phyloP scores from a whole-genome alignment of 306 rosid genomes.

The Vigna mungo region DNA sequence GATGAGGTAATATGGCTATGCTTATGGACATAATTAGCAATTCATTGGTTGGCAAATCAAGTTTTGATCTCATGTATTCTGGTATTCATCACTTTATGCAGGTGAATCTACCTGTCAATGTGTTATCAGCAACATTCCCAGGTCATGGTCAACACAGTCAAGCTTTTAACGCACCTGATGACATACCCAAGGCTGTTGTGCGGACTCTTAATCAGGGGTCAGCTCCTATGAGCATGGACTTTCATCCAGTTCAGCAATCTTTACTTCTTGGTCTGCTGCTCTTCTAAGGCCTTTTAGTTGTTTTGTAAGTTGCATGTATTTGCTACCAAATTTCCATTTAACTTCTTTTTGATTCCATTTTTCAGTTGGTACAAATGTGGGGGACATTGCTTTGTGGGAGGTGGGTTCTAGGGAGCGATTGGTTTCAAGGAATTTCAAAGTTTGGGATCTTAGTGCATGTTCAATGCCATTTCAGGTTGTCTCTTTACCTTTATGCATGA shows the following conservation, averaged over 20 bases:
- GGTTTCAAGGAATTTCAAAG: conserved; percentile 85
- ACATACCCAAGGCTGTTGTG: conserved; percentile 78
- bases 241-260: conserved; percentile 92
- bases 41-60: conserved; percentile 7
- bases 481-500: conserved; percentile 22
- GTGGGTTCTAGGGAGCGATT: conserved; percentile 90
- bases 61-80: conserved; percentile 8
- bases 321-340: conserved; percentile 31
- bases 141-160: conserved; percentile 69
- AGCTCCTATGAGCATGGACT: conserved; percentile 99
- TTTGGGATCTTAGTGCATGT: conserved; percentile 92
- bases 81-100: conserved; percentile 49
- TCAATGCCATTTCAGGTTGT: conserved; percentile 91
- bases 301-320: not conserved
- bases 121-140: conserved; percentile 79
- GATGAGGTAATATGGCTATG: conserved; percentile 67
- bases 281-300: conserved; percentile 26
- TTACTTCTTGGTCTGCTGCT: conserved; percentile 83
- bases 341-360: conserved; percentile 37
- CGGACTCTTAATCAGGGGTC: conserved; percentile 92
- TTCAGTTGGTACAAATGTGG: conserved; percentile 93
- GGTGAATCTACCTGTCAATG: conserved; percentile 94
- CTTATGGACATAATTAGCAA: conserved; percentile 30
- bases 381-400: conserved; percentile 98
- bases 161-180: conserved; percentile 83